Evolutionary conservation across 2,329 filamentous ascomycete genomes (phyloP), one percentile per base, ranked within the genome.

Genomic region (Neopestalotiopsis sp.): DNA sequence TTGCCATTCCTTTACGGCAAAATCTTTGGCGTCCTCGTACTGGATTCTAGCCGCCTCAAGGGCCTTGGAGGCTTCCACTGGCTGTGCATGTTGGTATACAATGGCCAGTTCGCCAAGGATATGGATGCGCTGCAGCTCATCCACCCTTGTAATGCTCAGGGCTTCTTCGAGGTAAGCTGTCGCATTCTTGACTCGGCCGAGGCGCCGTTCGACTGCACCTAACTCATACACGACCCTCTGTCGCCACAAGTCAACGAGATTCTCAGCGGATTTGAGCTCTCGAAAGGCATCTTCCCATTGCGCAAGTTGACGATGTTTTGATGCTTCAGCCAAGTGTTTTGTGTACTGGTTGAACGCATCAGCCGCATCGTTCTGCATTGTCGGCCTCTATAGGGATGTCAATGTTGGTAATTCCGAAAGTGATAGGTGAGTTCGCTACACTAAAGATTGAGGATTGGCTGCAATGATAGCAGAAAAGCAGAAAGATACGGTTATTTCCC

Each of bases 261-360:
- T 64, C 5, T 65, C 63, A 2, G 61, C 61, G 17, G 17, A n/a
- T 28, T 64, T 38, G 17, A 65, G 45, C 24, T 65, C 63, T 24
- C 49, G 20, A 34, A 57, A 49, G n/a, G 40, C 45, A 6, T 65
- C 49, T 34, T 65, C 63, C 63, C 63, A 58, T 34, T 65, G 63
- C 20, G 63, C 63, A 45, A 30, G 28, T 17, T 49, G 61, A 7
- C 61, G 61, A 38, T 64, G 40, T 30, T n/a, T 45, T 4, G 34
- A 28, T 24, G 61, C 61, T 64, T 24, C 24, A 3, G 61, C 38
- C 24, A 64, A 32, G 24, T 64, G 61, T 6, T 53, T 38, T 12
- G 13, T 28, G 24, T 49, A 64, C 14, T 61, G 28, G 1, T 32
- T 24, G 24, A 61, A 61, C 3, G 57, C 57, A 34, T 30, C 24